Percentiles rank a stretch among this genome's conserved stretches.
Evolutionary conservation across 78 protist genomes (phyloP).

Genomic region (Emiliania huxleyi): DNA sequence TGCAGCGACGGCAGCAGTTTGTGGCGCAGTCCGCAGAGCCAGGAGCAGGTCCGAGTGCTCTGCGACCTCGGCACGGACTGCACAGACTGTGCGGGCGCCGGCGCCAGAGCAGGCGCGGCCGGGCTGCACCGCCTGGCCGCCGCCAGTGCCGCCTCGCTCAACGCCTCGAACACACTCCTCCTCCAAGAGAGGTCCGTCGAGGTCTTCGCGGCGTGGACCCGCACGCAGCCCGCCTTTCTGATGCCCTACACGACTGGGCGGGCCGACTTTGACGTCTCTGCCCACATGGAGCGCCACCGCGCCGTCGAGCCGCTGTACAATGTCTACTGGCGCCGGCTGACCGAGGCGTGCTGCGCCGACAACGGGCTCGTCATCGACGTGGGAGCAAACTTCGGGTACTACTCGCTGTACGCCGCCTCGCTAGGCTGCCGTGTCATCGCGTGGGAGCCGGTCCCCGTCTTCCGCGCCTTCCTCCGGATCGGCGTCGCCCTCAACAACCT

Average conservation of each 20-base stretch:
- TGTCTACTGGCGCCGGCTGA: conserved; percentile 16
- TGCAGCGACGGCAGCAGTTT: too few relatives aligned
- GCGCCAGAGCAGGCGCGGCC: too few relatives aligned
- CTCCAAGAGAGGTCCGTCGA: too few relatives aligned
- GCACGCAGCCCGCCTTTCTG: background rate
- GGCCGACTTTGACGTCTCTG: background rate
- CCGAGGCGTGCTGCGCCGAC: background rate
- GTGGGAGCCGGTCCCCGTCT: conserved; percentile 9
- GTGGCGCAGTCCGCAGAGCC: too few relatives aligned
- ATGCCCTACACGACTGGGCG: background rate
- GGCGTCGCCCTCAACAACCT: conserved; percentile 4
- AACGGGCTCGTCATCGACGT: conserved; percentile 27
- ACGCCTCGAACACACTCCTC: too few relatives aligned
- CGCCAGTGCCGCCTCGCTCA: too few relatives aligned
- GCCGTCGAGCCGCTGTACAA: background rate
- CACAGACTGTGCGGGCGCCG: too few relatives aligned
- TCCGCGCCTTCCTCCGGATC: background rate
- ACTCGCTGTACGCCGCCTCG: background rate
- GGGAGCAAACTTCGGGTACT: conserved; percentile 24
- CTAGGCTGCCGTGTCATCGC: conserved; percentile 35
- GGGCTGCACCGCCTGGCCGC: too few relatives aligned
- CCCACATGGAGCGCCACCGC: background rate
- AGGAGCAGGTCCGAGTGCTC: too few relatives aligned
- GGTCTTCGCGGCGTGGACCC: background rate
- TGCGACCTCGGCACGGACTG: too few relatives aligned